phyloP scores from a whole-genome alignment of 2,329 filamentous ascomycete species.

The Aaosphaeria arxii region DNA sequence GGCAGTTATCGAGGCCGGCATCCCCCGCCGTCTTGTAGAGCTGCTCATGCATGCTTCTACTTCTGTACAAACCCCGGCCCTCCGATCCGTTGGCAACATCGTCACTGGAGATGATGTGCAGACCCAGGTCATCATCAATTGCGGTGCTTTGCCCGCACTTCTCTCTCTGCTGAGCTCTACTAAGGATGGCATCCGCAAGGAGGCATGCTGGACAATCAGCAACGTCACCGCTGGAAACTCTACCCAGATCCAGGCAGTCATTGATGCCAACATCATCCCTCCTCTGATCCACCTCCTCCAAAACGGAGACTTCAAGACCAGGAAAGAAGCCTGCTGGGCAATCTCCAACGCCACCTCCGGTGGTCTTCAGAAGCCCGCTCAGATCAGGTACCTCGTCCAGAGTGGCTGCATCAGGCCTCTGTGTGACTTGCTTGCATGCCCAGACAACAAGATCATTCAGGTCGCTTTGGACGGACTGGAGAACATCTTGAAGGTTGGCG shows the following conservation, averaged over 20 bases:
- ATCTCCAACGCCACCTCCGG: conserved; percentile 98
- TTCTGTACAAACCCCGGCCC: conserved; percentile 94
- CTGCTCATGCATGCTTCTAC: conserved; percentile 97
- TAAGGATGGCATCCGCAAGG: conserved; percentile 98
- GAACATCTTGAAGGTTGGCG: conserved; percentile 99
- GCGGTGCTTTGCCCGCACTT: conserved; percentile 87
- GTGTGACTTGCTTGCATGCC: conserved; percentile 91
- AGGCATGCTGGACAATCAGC: conserved; percentile 99
- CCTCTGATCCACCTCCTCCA: conserved; percentile 93
- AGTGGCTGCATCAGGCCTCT: conserved; percentile 97
- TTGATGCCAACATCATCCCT: conserved; percentile 95
- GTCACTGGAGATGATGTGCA: conserved; percentile 98
- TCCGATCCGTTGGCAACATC: conserved; percentile 97
- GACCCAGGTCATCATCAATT: conserved; percentile 99
- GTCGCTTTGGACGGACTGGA: conserved; percentile 95
- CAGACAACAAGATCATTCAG: conserved; percentile 99
- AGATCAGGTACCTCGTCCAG: conserved; percentile 91
- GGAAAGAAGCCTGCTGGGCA: conserved; percentile 99
- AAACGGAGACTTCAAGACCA: conserved; percentile 97
- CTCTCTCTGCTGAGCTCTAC: conserved; percentile 90
- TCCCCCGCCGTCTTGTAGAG: conserved; percentile 93
- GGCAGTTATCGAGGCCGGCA: conserved; percentile 96
- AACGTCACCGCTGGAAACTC: conserved; percentile 99
- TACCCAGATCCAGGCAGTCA: conserved; percentile 92
- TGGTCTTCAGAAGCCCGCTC: conserved; percentile 96